Base-by-base conservation (phyloP, 2,329 filamentous ascomycete genomes). In the Ceratocystis lukuohia region DNA sequence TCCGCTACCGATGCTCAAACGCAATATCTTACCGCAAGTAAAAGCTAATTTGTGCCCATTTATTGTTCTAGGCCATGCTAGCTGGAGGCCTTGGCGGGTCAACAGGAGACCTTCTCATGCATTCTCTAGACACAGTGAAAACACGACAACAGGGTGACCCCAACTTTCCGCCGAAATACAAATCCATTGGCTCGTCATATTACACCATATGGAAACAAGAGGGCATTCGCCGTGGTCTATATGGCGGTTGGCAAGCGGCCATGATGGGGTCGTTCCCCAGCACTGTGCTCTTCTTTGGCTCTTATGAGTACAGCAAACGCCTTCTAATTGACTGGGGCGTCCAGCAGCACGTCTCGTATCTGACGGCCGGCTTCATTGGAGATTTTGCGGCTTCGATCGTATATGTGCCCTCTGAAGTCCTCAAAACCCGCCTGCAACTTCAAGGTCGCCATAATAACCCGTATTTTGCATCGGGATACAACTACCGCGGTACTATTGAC, bases 61-160 rank as follows among this genome's bases (percentile, higher is more conserved):
- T 44, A 1, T 20, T 20, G 1, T 22, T 44, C 41, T 66, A 96
- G 91, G 87, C 89, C 74, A 99, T 97, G 92, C 81, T 99, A 73
- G 94, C 94, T 44, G 94, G 94, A 73, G 94, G 93, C 68, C 80
- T 95, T 65, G 94, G 95, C 73, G 94, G 94, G 65, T 92, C 89
- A 17, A 95, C 88, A 66, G 94, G 95, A 68, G 94, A 99, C 76
- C 88, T 99, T 83, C 80, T 99, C 70, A 99, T 99, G 94, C 94
- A 99, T 78, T 97, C 93, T 59, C 83, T 99, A 73, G 94, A 99
- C 76, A 99, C 94, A 0, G 94, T 99, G 72, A 99, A 99, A 78
- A 99, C 94, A 61, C 85, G 94, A 71, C 95, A 99, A 75, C 94
- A 99, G 77, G 94, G 93, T 72, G 94, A 97, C 73, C 92, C 93